These are phyloP conservation scores for Groenewaldozyma tartarivorans DNA, from an alignment of 805 yeast species.

Conservation along the genomic window DNA sequence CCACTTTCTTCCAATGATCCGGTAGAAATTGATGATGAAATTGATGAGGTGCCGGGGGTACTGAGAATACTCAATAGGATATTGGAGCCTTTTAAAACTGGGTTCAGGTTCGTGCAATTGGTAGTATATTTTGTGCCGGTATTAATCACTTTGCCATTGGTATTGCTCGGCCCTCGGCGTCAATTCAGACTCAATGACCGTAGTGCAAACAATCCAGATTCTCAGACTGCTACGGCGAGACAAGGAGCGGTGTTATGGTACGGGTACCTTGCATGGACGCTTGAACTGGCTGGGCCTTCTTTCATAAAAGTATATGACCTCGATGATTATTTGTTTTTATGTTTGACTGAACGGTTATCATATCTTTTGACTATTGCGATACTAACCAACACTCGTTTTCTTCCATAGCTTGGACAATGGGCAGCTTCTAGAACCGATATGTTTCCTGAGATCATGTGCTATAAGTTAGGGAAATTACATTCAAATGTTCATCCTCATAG, in stretches of 20 bases:
- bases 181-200: neutral
- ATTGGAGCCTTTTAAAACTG: conserved; percentile 60
- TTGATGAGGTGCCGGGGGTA: neutral
- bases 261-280: conserved; percentile 46
- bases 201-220: conserved; percentile 10
- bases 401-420: conserved; percentile 77
- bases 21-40: too few species aligned
- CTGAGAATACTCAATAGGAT: conserved; percentile 25
- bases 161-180: conserved; percentile 35
- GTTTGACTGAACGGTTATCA: neutral
- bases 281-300: conserved; percentile 88
- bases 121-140: conserved; percentile 63
- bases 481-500: conserved; percentile 75
- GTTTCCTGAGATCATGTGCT: conserved; percentile 70
- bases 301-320: conserved; percentile 33
- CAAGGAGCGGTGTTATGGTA: conserved; percentile 69
- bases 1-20: too few species aligned
- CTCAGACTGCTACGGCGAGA: conserved; percentile 32
- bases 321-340: conserved; percentile 7
- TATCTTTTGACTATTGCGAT: neutral
- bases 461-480: conserved; percentile 66
- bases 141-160: conserved; percentile 51
- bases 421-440: conserved; percentile 96
- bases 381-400: conserved; percentile 31
- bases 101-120: conserved; percentile 61